phyloP scores from a whole-genome alignment of 75 land plant species.

The Cupressus sempervirens region DNA sequence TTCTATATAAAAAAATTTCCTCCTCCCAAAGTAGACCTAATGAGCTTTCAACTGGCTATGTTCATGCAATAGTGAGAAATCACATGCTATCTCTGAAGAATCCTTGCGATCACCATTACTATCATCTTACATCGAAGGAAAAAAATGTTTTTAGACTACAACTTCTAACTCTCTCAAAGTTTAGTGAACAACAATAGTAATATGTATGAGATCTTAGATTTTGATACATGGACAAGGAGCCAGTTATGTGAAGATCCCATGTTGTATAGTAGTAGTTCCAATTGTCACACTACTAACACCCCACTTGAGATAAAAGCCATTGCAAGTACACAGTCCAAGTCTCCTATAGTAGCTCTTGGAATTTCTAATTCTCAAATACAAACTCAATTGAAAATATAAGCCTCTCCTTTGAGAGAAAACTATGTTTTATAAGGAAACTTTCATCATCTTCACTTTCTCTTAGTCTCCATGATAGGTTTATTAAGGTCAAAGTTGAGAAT shows the following conservation, averaged over 20 bases:
- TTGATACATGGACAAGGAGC: not conserved
- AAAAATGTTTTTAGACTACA: slow-evolving; percentile 16
- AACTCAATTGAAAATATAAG: not conserved
- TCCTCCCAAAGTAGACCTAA: no score
- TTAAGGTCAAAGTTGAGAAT: no score
- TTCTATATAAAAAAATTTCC: no score
- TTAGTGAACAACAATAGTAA: not conserved
- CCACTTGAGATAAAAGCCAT: no score
- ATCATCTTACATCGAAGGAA: no score
- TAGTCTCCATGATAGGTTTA: no score
- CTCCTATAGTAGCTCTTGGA: not conserved
- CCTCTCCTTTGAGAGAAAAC: not conserved
- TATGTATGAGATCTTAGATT: not conserved
- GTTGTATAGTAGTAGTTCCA: not conserved
- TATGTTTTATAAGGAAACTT: no score
- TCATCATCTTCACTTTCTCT: no score
- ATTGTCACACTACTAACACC: not conserved
- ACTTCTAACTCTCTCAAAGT: slow-evolving; percentile 1
- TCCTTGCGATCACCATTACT: no score
- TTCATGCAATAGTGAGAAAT: no score
- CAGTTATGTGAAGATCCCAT: not conserved
- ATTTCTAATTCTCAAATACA: not conserved
- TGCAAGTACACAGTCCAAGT: not conserved
- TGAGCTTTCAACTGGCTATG: no score
- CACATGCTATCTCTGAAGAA: no score